These are phyloP conservation scores for Chamaecyparis obtusa DNA, from an alignment of 75 land plant species.

Conservation along the genomic window DNA sequence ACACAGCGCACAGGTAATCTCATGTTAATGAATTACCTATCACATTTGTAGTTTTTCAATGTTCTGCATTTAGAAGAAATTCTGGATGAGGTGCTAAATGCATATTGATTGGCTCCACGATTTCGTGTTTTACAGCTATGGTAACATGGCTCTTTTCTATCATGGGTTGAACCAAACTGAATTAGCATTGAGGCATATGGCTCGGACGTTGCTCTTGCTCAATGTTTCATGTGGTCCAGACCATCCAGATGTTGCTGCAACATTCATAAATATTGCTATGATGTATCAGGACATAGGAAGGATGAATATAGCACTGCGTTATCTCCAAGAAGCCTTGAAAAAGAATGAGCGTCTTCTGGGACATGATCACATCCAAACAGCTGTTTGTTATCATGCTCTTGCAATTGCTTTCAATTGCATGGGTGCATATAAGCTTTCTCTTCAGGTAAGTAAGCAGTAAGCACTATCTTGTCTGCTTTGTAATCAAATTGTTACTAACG, in stretches of 20 bases:
- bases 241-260: conserved; percentile 98
- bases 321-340: conserved; percentile 95
- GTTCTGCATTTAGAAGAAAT: background rate
- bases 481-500: background rate
- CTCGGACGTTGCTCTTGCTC: conserved; percentile 76
- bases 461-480: background rate
- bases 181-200: conserved; percentile 93
- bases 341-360: conserved; percentile 93
- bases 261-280: conserved; percentile 98
- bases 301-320: conserved; percentile 92
- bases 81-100: conserved; percentile 1
- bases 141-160: conserved; percentile 98
- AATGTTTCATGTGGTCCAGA: conserved; percentile 93
- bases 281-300: conserved; percentile 97
- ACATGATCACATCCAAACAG: conserved; percentile 95
- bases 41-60: background rate
- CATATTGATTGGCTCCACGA: background rate
- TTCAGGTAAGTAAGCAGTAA: conserved; percentile 56
- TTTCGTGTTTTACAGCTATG: conserved; percentile 62
- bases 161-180: conserved; percentile 98
- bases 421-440: conserved; percentile 96
- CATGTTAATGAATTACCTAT: background rate
- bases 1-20: conserved; percentile 92
- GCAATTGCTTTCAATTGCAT: conserved; percentile 99
- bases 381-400: conserved; percentile 98